Evolutionary conservation across 441 rosid species (phyloP).

Genomic region (Macaranga tanarius): DNA sequence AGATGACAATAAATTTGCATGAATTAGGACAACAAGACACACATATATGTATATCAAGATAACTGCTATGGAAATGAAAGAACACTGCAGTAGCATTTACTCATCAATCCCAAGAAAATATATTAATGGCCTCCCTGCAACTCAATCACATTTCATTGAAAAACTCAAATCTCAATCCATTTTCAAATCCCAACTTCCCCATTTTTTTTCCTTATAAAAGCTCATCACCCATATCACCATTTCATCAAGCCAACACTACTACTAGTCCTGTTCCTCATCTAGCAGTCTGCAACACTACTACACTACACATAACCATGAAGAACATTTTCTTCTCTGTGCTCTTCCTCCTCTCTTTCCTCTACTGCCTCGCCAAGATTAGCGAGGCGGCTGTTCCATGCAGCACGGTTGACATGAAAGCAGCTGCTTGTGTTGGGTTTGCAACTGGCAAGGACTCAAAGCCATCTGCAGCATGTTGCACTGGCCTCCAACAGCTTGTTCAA

Average conservation of each 20-base stretch:
- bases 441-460: conserved; percentile 31
- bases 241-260: neutral
- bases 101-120: conserved; percentile 13
- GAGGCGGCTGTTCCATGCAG: conserved; percentile 28
- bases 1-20: too few relatives aligned
- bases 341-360: conserved; percentile 17
- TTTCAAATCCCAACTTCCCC: conserved; percentile 1
- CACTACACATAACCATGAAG: conserved; percentile 21
- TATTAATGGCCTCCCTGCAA: neutral
- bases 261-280: too few relatives aligned
- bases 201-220: conserved; percentile 3
- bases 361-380: conserved; percentile 3
- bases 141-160: conserved; percentile 5
- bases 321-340: conserved; percentile 16
- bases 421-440: conserved; percentile 32
- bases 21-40: too few relatives aligned
- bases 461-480: conserved; percentile 26
- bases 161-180: conserved; percentile 13
- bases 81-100: neutral
- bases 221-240: neutral
- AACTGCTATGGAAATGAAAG: neutral
- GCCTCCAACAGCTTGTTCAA: conserved; percentile 32
- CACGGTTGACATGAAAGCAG: conserved; percentile 28
- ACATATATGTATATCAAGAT: neutral
- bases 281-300: neutral